Base-by-base conservation (phyloP, 352 stramenopile species). In the Phytopythium montanum region DNA sequence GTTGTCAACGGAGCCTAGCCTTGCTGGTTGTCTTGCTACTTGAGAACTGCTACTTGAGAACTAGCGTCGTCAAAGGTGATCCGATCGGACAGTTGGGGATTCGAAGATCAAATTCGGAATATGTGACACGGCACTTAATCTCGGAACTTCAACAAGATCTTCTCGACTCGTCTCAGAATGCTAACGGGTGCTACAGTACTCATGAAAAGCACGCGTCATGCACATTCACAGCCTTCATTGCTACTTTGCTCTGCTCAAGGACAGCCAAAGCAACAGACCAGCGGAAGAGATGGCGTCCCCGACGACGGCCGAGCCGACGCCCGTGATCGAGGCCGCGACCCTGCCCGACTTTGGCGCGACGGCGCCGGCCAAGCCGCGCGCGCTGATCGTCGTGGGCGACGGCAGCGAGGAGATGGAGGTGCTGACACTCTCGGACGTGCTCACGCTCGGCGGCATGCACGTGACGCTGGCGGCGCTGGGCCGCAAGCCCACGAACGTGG, bases 401-500 rank as follows among this genome's bases (percentile, higher is more conserved):
- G 82, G 82, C 59, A 84, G 73, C 25, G 82, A 92, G 26, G 82
- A 92, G 25, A 58, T 92, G 10, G 82, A 92, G 59, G 73, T 69
- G 33, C 59, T 89, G n/a, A 73, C 69, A n/a, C 31, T 92, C 9
- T 87, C 72, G 28, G 79, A 90, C 59, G 56, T 83, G 26, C 76
- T 92, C 53, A 69, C 72, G 23, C 79, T 79, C 29, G 82, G 73
- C 21, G 72, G 72, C 0, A 66, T 88, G 21, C 78, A 89, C 49
- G 82, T 92, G 25, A 74, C 73, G 50, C 72, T 81, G 49, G 76
- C 76, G 7, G 71, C 72, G 1, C 72, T 94, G 2, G 78, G 74
- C 0, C 53, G 68, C 56, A 73, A 84, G 57, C 81, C 75, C 33
- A 70, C 61, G 44, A 92, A 90, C 54, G 67, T 94, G 26, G 56